Percentiles rank a stretch among this genome's conserved stretches.
Conservation (phyloP, 495 filamentous ascomycete genomes). For the Lasiosphaeris hirsuta region DNA sequence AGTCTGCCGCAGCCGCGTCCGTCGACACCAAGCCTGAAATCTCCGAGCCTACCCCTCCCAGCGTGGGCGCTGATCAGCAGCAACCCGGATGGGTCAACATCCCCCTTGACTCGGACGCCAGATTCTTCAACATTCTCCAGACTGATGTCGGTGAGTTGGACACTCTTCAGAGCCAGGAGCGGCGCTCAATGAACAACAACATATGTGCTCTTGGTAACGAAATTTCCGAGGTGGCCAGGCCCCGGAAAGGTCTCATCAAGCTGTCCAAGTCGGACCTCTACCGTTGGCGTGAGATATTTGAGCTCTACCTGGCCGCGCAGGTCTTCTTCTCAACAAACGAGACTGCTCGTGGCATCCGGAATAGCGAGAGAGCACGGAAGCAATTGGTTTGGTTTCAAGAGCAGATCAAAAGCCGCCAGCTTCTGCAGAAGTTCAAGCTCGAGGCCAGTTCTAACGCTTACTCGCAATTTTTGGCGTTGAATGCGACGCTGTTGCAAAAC, state of each 20-base stretch:
- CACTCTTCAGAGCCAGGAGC: conserved; percentile 54
- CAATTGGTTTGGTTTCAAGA: conserved; percentile 58
- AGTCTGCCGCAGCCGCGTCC: conserved; percentile 2
- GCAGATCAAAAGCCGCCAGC: conserved; percentile 50
- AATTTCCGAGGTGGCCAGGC: conserved; percentile 56
- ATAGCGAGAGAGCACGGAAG: conserved; percentile 48
- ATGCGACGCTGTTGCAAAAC: conserved; percentile 59
- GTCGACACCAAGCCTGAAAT: background rate
- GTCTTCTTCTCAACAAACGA: conserved; percentile 72
- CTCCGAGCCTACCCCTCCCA: background rate
- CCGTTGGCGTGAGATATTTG: conserved; percentile 70
- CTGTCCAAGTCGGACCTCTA: conserved; percentile 60
- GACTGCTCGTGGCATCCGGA: conserved; percentile 54
- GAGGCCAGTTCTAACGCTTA: conserved; percentile 54
- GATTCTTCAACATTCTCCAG: conserved; percentile 66
- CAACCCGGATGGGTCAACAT: conserved; percentile 52
- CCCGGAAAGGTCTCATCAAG: conserved; percentile 37
- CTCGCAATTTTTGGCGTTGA: conserved; percentile 60
- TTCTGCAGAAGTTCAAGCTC: conserved; percentile 56
- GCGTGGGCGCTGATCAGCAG: background rate
- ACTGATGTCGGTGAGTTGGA: conserved; percentile 59
- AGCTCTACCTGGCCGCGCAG: conserved; percentile 63
- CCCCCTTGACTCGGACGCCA: conserved; percentile 60
- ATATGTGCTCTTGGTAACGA: conserved; percentile 54
- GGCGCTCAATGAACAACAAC: conserved; percentile 49